A percentile compares a stretch with the other conserved stretches of the same genome.
Evolutionary conservation across 163 green algal genomes (phyloP).

Genomic region (Scenedesmus sp.): DNA sequence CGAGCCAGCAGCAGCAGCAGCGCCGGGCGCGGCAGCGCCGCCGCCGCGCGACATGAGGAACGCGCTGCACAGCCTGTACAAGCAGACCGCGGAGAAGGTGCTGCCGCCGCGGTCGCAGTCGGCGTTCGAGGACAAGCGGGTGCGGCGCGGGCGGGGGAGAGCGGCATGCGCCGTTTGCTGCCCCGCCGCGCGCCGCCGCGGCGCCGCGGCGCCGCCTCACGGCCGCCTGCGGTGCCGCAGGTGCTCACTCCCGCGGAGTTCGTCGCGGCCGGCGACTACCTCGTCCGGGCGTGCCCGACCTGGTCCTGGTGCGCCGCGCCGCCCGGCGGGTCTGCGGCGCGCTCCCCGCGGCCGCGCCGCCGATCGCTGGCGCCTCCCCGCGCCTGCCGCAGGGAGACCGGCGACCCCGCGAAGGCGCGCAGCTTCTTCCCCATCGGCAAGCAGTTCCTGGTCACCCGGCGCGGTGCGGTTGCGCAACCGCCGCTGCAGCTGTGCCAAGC

Average conservation of each 20-base stretch:
- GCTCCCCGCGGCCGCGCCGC: not conserved
- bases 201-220: too few relatives aligned
- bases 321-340: not conserved
- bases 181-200: too few relatives aligned
- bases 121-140: slow-evolving; percentile 81
- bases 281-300: slow-evolving; percentile 85
- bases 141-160: too few relatives aligned
- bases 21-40: too few relatives aligned
- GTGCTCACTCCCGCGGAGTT: slow-evolving; percentile 91
- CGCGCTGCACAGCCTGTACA: slow-evolving; percentile 72
- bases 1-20: not conserved
- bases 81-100: slow-evolving; percentile 71
- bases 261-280: slow-evolving; percentile 82
- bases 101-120: slow-evolving; percentile 64
- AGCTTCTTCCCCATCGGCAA: slow-evolving; percentile 83
- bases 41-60: too few relatives aligned
- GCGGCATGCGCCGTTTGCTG: too few relatives aligned
- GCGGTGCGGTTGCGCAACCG: slow-evolving; percentile 77
- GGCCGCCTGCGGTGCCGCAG: too few relatives aligned
- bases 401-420: slow-evolving; percentile 72
- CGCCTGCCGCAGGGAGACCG: slow-evolving; percentile 72
- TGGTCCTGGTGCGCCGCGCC: slow-evolving; percentile 81
- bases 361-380: too few relatives aligned
- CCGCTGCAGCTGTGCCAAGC: too few relatives aligned
- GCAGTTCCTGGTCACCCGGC: slow-evolving; percentile 89